Evolutionary conservation across 495 filamentous ascomycete genomes (phyloP).

Genomic region (Talaromyces thailandensis): DNA sequence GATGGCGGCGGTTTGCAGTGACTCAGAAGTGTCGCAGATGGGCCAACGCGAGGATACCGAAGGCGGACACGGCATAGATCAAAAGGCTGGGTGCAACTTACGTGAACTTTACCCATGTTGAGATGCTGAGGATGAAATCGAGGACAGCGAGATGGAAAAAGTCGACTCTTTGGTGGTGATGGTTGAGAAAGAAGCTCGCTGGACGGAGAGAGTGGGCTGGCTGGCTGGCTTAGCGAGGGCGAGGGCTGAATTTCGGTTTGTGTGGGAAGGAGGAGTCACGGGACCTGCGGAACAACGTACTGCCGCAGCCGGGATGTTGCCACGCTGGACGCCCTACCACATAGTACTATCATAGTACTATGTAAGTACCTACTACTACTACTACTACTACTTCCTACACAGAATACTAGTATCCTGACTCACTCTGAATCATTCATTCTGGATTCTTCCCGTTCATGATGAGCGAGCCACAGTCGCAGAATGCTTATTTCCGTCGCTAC

Average conservation of each 20-base stretch:
- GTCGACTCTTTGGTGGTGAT: background rate
- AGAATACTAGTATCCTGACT: too few relatives aligned
- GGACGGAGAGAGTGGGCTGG: background rate
- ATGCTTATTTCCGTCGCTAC: too few relatives aligned
- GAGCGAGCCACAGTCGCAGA: too few relatives aligned
- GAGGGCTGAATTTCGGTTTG: constrained; percentile 7
- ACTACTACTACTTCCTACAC: too few relatives aligned
- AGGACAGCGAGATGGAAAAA: constrained; percentile 15
- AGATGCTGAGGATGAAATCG: constrained; percentile 14
- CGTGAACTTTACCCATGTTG: constrained; percentile 26
- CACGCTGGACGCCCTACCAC: too few relatives aligned
- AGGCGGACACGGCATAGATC: background rate
- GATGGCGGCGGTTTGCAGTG: background rate
- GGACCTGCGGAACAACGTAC: background rate
- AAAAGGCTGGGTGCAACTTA: background rate
- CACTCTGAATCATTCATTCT: too few relatives aligned
- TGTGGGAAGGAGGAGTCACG: constrained; percentile 4
- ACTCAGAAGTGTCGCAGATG: background rate
- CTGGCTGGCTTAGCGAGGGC: background rate
- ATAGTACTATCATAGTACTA: too few relatives aligned
- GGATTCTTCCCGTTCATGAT: too few relatives aligned
- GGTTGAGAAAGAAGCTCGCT: background rate
- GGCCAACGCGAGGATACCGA: background rate
- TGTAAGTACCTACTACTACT: too few relatives aligned
- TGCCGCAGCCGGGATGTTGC: background rate